Evolutionary conservation across 1,284 basidiomycete genomes (phyloP), one percentile per base, ranked within the genome.

Genomic region (Ustilago esculenta): DNA sequence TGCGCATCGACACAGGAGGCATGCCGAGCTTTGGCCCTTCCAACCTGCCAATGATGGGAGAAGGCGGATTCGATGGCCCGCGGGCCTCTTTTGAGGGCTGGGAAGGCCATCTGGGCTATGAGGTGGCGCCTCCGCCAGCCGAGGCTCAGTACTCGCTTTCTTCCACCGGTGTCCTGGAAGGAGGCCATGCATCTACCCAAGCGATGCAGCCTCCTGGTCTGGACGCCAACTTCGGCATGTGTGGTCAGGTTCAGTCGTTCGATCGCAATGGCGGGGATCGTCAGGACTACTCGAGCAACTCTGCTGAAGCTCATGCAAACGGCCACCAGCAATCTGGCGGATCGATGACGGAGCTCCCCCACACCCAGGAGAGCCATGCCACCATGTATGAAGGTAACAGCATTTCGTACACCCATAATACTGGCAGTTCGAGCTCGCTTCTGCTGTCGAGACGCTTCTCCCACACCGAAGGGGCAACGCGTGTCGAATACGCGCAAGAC

Each of bases 1-100:
- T 69, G 14, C 54, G 66, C 11, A 63, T 69, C 47, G 59, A 69
- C 27, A 37, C 54, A 15, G 49, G 49, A 7, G 47, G 43, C 2
- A 50, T 63, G 12, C 29, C 58, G 9, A 44, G 41, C 37, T 44
- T 50, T 24, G 41, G 33, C 2, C 4, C 33, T 3, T 14, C 20
- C 15, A 18, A n/a, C n/a, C n/a, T 44, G 33, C 17, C 42, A 8
- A 33, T 51, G 34, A 34, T 59, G 21, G 47, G 42, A 21, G 48
- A 52, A 2, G 47, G 40, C 1, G 34, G 30, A 2, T n/a, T 54
- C 27, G 41, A 49, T n/a, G 50, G 35, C 2, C 29, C 42, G 18
- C 39, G 51, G 24, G 32, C 18, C 4, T 45, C 51, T 7, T 42
- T 63, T 5, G 44, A 40, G 14, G 49, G 40, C 0, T 65, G 55